Base-by-base conservation (phyloP, 2,329 filamentous ascomycete genomes). In the Chaetomium olivaceum region DNA sequence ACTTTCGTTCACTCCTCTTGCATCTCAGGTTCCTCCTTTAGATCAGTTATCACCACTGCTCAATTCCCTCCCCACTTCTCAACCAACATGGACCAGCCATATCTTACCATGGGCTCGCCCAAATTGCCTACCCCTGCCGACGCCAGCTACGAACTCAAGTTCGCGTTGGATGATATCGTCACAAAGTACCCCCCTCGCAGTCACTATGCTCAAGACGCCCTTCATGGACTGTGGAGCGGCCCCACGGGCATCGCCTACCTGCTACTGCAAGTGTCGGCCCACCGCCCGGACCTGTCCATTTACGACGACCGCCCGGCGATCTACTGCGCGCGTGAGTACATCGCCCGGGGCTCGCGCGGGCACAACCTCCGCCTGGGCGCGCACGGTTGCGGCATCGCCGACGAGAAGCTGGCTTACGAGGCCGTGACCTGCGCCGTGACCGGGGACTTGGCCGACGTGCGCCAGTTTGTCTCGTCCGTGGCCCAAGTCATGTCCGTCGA, bases 181-280 rank as follows among this genome's bases (percentile, higher is more conserved):
- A 68, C 71, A 59, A 73, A 71, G 55, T 75, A 74, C 21, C 79
- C 79, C 2, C 80, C 80, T 0, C 74, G 74, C 23, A 67, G 73
- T 16, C 66, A 71, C 3, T 80, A 81, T 62, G 65, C 73, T 7
- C 71, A 71, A 14, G 72, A 73, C 12, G 68, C 75, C 16, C 73
- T 81, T 14, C 76, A 79, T n/a, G 85, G 85, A 0, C 72, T 87
- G 14, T 84, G 82, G 70, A 77, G 75, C 2, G 85, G 85, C 1
- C 84, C 84, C 19, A 86, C 83, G 1, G 82, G 83, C 16, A 76
- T 86, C n/a, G 82, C 83, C 4, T 84, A 85, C 67, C 77, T 87
- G 11, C 85, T 87, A 73, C 80, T 84, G 25, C 77, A 78, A 9
- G 76, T 86, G 2, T 83, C 81, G 6, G 73, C 73, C 2, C 67